These are phyloP conservation scores for Phytophthora syringae DNA, from an alignment of 352 stramenopile genomes.

Conservation along the genomic window DNA sequence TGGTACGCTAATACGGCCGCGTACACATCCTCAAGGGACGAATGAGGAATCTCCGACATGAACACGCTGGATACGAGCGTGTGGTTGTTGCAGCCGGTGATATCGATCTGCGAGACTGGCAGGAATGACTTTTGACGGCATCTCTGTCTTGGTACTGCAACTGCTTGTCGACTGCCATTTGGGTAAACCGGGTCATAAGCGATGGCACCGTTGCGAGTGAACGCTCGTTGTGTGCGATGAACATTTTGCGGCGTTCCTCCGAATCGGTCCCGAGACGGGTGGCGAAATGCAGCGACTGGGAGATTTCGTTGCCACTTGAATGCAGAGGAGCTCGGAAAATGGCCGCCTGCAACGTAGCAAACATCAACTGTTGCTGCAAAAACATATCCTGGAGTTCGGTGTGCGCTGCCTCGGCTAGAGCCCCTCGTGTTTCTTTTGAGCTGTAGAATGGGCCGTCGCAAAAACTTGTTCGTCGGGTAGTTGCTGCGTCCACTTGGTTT, in stretches of 20 bases:
- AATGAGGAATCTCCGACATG: conserved; percentile 53
- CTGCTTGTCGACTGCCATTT: conserved; percentile 29
- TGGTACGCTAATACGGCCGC: conserved; percentile 27
- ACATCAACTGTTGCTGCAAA: conserved; percentile 59
- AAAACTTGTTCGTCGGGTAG: conserved; percentile 17
- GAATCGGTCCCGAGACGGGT: conserved; percentile 20
- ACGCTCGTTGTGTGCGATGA: conserved; percentile 25
- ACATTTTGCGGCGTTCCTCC: conserved; percentile 19
- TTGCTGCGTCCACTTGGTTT: conserved; percentile 24
- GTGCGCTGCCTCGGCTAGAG: conserved; percentile 31
- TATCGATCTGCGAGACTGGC: conserved; percentile 33
- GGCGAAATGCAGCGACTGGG: conserved; percentile 27
- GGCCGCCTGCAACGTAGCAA: conserved; percentile 47
- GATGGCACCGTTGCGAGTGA: conserved; percentile 25
- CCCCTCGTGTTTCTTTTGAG: conserved; percentile 39
- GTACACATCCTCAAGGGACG: conserved; percentile 38
- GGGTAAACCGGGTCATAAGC: conserved; percentile 25
- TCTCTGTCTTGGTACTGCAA: conserved; percentile 20
- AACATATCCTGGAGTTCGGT: conserved; percentile 41
- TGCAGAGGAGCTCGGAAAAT: conserved; percentile 32
- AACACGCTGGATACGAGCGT: conserved; percentile 63
- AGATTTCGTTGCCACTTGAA: conserved; percentile 28
- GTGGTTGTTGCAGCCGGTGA: conserved; percentile 29
- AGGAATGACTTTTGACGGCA: conserved; percentile 11
- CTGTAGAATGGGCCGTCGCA: conserved; percentile 41